Evolutionary conservation across 2,329 filamentous ascomycete genomes (phyloP).

Genomic region (Pseudohalonectria lignicola): DNA sequence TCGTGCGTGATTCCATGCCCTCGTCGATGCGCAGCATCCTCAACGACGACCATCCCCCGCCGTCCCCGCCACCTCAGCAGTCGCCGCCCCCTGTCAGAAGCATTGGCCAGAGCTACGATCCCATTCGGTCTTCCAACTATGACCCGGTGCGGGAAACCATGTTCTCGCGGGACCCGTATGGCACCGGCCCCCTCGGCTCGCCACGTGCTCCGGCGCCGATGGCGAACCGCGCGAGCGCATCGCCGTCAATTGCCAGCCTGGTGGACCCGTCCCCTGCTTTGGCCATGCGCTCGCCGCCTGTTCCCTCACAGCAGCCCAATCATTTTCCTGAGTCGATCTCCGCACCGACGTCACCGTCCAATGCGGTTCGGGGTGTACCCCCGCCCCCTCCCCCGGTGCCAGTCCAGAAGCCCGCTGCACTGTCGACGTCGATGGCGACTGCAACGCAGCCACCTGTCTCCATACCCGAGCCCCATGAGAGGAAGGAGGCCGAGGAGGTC

Average conservation of each 20-base stretch:
- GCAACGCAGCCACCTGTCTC: neutral
- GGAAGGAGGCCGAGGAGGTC: conserved; percentile 1
- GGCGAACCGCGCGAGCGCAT: conserved; percentile 68
- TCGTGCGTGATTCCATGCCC: conserved; percentile 39
- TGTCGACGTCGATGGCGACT: conserved; percentile 18
- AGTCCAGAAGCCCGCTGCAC: conserved; percentile 24
- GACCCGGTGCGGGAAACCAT: conserved; percentile 55
- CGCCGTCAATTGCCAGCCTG: conserved; percentile 83
- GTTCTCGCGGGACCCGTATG: conserved; percentile 36
- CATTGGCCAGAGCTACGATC: conserved; percentile 80
- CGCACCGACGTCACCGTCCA: conserved; percentile 19
- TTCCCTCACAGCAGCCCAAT: conserved; percentile 12
- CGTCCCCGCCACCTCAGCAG: conserved; percentile 30
- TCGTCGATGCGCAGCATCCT: conserved; percentile 45
- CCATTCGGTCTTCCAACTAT: conserved; percentile 67
- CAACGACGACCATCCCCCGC: conserved; percentile 38
- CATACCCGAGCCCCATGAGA: neutral
- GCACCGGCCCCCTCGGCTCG: conserved; percentile 34
- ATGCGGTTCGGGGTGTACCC: conserved; percentile 11
- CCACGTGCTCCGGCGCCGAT: conserved; percentile 33
- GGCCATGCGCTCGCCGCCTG: conserved; percentile 14
- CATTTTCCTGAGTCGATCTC: conserved; percentile 17
- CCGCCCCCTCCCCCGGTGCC: conserved; percentile 8
- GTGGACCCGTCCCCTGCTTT: conserved; percentile 57
- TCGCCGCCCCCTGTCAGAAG: conserved; percentile 41